Percentiles rank a stretch among this genome's conserved stretches.
phyloP scores from a whole-genome alignment of 345 rosid genomes.

The Camelina laxa region DNA sequence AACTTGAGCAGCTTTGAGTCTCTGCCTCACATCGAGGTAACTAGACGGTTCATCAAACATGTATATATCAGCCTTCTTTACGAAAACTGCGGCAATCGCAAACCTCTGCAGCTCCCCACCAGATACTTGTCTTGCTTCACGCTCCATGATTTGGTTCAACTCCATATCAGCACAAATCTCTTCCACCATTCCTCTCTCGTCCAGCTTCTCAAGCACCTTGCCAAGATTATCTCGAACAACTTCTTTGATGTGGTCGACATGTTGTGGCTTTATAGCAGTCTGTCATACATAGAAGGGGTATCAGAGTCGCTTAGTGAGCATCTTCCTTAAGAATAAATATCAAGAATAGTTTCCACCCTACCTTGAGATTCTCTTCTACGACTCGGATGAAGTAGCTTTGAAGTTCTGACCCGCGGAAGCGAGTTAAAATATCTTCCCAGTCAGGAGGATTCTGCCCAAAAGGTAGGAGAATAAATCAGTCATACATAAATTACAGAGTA shows the following conservation, averaged over 20 bases:
- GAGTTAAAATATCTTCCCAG: slow-evolving; percentile 90
- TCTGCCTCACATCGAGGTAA: slow-evolving; percentile 89
- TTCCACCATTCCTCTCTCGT: slow-evolving; percentile 67
- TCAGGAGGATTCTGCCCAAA: slow-evolving; percentile 83
- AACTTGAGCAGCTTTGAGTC: slow-evolving; percentile 91
- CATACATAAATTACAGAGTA: slow-evolving; percentile 10
- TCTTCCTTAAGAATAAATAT: not conserved
- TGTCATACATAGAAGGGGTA: slow-evolving; percentile 32
- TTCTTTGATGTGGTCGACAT: slow-evolving; percentile 84
- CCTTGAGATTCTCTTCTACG: slow-evolving; percentile 88
- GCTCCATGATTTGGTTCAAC: slow-evolving; percentile 74
- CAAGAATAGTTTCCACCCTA: slow-evolving; percentile 22
- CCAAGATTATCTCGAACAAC: slow-evolving; percentile 83
- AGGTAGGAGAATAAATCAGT: not conserved
- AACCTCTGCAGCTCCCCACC: slow-evolving; percentile 94
- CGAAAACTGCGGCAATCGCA: slow-evolving; percentile 82
- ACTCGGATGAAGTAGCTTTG: slow-evolving; percentile 90
- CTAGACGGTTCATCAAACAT: slow-evolving; percentile 97
- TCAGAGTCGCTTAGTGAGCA: not conserved
- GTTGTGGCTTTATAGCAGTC: slow-evolving; percentile 88
- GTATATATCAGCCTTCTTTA: slow-evolving; percentile 86
- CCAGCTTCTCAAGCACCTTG: slow-evolving; percentile 75
- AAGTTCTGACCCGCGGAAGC: slow-evolving; percentile 86
- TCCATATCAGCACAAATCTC: slow-evolving; percentile 73
- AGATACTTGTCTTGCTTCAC: slow-evolving; percentile 80